A percentile compares a stretch with the other conserved stretches of the same genome.
These are phyloP conservation scores for Austroboletus festivus DNA, from an alignment of 768 basidiomycete genomes.

Conservation along the genomic window DNA sequence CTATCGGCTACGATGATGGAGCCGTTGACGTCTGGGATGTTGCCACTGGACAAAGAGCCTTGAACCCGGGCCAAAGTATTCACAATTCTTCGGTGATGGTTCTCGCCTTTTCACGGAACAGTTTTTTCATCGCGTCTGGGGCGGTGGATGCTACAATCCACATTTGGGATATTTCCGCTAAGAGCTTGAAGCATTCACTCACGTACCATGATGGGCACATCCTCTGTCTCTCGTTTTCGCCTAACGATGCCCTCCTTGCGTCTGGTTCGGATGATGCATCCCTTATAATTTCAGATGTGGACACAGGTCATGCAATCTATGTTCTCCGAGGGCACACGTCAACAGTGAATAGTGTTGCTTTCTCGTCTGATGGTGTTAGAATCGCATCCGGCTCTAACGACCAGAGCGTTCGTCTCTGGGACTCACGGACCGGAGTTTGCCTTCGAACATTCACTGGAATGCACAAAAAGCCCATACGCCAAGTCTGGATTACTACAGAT, in stretches of 20 bases:
- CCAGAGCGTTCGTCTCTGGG: conserved; percentile 24
- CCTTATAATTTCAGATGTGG: conserved; percentile 12
- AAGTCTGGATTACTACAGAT: conserved; percentile 20
- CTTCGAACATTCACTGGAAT: conserved; percentile 10
- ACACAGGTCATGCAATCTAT: conserved; percentile 6
- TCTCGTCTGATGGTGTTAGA: conserved; percentile 16
- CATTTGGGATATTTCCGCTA: conserved; percentile 15
- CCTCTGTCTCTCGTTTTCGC: conserved; percentile 21
- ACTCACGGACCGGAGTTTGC: conserved; percentile 17
- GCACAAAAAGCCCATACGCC: conserved; percentile 15
- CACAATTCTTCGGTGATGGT: conserved; percentile 4
- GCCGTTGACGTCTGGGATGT: conserved; percentile 18
- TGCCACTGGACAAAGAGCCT: conserved; percentile 11
- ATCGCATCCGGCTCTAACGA: conserved; percentile 25
- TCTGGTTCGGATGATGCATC: conserved; percentile 14
- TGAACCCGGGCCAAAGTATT: background rate
- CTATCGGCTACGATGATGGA: conserved; percentile 13
- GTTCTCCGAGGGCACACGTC: conserved; percentile 17
- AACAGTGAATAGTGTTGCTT: conserved; percentile 17
- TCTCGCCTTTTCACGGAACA: conserved; percentile 12
- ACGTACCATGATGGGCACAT: conserved; percentile 16
- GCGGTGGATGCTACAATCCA: conserved; percentile 11
- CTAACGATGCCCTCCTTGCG: conserved; percentile 9
- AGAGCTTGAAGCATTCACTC: conserved; percentile 5
- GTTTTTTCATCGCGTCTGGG: conserved; percentile 13